Percentiles rank a stretch among this genome's conserved stretches.
phyloP scores from a whole-genome alignment of 805 yeast species.

The Komagataella mondaviorum region DNA sequence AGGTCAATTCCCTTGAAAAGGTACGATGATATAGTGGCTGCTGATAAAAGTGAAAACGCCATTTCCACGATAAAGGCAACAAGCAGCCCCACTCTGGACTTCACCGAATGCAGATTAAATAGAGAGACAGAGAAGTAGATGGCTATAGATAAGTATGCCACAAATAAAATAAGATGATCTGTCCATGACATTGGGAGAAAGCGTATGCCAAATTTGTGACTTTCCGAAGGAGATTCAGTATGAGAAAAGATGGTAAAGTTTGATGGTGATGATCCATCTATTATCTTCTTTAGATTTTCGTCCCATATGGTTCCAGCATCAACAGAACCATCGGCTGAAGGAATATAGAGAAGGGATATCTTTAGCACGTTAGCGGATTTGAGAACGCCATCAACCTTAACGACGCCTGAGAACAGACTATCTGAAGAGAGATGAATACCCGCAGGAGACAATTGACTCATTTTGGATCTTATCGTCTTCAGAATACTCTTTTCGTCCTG shows the following conservation, averaged over 20 bases:
- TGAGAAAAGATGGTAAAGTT: background rate
- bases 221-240: conserved; percentile 3
- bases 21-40: conserved; percentile 27
- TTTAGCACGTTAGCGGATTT: conserved; percentile 25
- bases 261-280: background rate
- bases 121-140: conserved; percentile 22
- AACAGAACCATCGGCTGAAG: conserved; percentile 3
- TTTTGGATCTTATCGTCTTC: conserved; percentile 23
- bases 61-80: conserved; percentile 28
- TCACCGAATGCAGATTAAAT: conserved; percentile 25
- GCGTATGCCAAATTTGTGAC: conserved; percentile 5
- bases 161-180: conserved; percentile 2
- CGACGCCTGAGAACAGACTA: conserved; percentile 22
- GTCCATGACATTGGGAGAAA: conserved; percentile 8
- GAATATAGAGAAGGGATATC: conserved; percentile 18
- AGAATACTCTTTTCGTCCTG: conserved; percentile 19
- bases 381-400: conserved; percentile 28
- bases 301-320: conserved; percentile 17
- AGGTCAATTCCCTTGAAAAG: conserved; percentile 19
- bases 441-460: conserved; percentile 8
- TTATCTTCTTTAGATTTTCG: conserved; percentile 13
- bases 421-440: conserved; percentile 13
- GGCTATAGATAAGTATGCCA: conserved; percentile 1
- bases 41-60: conserved; percentile 22
- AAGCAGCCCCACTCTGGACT: conserved; percentile 31